Conservation (phyloP, 1,284 basidiomycete species). For the Cutaneotrichosporon cavernicola region DNA sequence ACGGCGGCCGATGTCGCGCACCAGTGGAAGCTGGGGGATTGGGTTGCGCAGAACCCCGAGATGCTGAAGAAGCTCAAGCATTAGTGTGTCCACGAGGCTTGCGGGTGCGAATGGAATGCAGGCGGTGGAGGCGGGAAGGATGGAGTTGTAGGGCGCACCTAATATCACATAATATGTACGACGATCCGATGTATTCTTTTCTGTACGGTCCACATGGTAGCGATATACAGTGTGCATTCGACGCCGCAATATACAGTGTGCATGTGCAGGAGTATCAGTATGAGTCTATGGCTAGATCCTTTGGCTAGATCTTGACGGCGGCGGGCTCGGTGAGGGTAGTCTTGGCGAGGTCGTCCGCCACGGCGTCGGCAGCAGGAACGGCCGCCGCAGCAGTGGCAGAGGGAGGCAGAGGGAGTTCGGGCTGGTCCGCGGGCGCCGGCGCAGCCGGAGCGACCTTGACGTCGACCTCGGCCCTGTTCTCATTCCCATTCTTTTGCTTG, state of each 20-base stretch:
- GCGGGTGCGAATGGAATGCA: neutral
- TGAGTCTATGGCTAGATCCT: neutral
- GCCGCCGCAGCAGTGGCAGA: neutral
- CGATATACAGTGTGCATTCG: no score
- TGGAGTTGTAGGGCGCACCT: no score
- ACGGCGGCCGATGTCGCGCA: conserved; percentile 25
- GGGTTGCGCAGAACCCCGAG: conserved; percentile 23
- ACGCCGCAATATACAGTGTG: neutral
- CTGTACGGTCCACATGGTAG: no score
- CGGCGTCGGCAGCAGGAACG: neutral
- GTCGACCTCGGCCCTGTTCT: neutral
- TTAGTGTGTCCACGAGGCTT: neutral
- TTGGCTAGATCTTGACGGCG: neutral
- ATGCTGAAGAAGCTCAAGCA: conserved; percentile 17
- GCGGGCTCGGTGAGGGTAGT: conserved; percentile 9
- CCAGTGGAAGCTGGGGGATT: conserved; percentile 30
- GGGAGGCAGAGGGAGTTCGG: neutral
- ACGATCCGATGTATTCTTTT: no score
- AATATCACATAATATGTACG: no score
- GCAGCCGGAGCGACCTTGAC: neutral
- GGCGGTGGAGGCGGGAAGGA: no score
- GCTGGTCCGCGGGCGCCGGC: neutral
- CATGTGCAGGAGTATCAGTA: neutral
- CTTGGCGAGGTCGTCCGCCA: conserved; percentile 15
- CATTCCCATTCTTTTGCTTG: neutral